Conservation (phyloP, 2,329 filamentous ascomycete genomes). For the Aspergillus pseudoterreus region DNA sequence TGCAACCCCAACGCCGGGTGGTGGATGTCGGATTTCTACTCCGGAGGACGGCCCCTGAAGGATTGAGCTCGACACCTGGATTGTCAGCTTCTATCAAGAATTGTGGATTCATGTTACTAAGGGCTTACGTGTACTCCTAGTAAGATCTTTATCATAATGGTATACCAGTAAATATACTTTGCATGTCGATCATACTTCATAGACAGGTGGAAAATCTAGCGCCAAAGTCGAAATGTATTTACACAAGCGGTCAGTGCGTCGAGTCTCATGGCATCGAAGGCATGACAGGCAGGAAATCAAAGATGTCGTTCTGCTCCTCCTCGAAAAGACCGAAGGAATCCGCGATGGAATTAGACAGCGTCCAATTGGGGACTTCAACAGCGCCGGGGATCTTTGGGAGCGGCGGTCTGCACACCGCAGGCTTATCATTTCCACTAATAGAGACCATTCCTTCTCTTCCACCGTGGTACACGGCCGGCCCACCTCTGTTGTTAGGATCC, state of each 20-base stretch:
- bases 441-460: conserved; percentile 12
- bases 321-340: conserved; percentile 36
- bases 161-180: no score
- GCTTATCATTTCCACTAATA: neutral
- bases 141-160: no score
- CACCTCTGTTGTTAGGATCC: neutral
- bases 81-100: neutral
- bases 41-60: neutral
- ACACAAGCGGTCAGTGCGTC: neutral
- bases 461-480: neutral
- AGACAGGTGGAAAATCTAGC: neutral
- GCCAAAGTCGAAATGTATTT: neutral
- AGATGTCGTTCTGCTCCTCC: conserved; percentile 34
- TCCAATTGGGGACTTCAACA: conserved; percentile 35
- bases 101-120: neutral
- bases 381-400: conserved; percentile 24
- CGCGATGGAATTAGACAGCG: conserved; percentile 33
- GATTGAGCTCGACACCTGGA: neutral
- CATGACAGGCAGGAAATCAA: conserved; percentile 35
- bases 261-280: conserved; percentile 22
- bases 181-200: no score
- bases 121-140: neutral
- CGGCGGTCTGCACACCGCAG: conserved; percentile 18
- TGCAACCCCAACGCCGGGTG: neutral
- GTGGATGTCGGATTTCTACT: neutral